A percentile compares a stretch with the other conserved stretches of the same genome.
These are phyloP conservation scores for Mycena sanguinolenta DNA, from an alignment of 768 basidiomycete genomes.

Conservation along the genomic window DNA sequence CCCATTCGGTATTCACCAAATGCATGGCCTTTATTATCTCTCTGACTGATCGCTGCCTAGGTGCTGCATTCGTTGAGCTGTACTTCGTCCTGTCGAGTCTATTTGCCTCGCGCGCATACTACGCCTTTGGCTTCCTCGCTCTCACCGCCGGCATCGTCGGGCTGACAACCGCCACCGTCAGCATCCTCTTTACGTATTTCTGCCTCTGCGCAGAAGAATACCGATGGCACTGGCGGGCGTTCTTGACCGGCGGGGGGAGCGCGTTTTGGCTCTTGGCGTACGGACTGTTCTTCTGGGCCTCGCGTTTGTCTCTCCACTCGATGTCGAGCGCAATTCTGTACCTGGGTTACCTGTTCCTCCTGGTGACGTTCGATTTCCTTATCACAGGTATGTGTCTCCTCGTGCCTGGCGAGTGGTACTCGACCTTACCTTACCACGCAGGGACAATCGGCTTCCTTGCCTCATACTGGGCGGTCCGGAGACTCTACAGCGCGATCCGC, in stretches of 20 bases:
- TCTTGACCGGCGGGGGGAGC: constrained; percentile 92
- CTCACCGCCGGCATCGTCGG: constrained; percentile 86
- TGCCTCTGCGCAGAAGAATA: constrained; percentile 95
- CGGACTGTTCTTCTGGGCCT: constrained; percentile 90
- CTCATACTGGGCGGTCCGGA: constrained; percentile 90
- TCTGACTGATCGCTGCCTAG: constrained; percentile 51
- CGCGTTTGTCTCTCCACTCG: constrained; percentile 88
- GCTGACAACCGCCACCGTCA: constrained; percentile 91
- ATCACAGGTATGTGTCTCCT: constrained; percentile 76
- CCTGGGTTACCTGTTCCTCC: constrained; percentile 89
- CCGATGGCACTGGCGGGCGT: constrained; percentile 97
- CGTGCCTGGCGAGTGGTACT: too few species aligned
- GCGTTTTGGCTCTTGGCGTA: constrained; percentile 93
- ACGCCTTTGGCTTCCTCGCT: constrained; percentile 96
- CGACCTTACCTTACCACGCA: constrained; percentile 40
- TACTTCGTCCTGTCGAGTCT: constrained; percentile 93
- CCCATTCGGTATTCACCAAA: constrained; percentile 79
- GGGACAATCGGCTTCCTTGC: constrained; percentile 94
- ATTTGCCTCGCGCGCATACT: constrained; percentile 93
- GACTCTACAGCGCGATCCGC: constrained; percentile 85
- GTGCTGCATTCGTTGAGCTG: constrained; percentile 95
- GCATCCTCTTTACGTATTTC: constrained; percentile 92
- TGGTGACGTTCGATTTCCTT: constrained; percentile 88
- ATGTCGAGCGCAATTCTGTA: constrained; percentile 87
- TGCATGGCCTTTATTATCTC: background rate